Evolutionary conservation across 2,329 filamentous ascomycete species (phyloP), one percentile per base, ranked within the genome.

Genomic region (Mycosphaerella arachidis): DNA sequence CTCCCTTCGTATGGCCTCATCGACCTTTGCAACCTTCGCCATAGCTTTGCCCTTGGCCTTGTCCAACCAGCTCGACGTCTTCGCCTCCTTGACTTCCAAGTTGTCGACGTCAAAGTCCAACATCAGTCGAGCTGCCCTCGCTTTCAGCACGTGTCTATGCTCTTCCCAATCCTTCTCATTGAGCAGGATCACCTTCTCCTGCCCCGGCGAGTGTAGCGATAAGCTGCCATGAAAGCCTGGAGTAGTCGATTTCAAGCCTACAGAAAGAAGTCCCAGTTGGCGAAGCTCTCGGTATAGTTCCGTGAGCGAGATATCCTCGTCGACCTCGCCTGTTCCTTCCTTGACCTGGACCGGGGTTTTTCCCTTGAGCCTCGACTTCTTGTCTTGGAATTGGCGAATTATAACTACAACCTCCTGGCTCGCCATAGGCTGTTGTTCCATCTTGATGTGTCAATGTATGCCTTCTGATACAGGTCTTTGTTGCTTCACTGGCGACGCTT

Each of bases 171-270:
- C 50, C 50, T 52, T 12, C 30, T 52, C 50, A 18, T 35, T 52
- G 12, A 20, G 12, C 30, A 52, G 12, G 24, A 20, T 20, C 30
- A 35, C 30, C 50, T 5, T 52, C 12, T 33, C 30, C 7, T 30
- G 27, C 10, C 50, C 27, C 2, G 50, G 50, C 12, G 50, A 10
- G 4, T 33, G 9, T 5, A 52, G 10, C 9, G 24, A 33, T 12
- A 52, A 16, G 16, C 29, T 67, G 13, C 31, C 53, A 31, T 55
- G 29, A 27, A 55, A 27, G 27, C 35, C n/a, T 20, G 24, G 18
- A 7, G 20, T 24, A 9, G 20, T 24, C 12, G 7, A 18, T 31
- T 31, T n/a, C 20, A 27, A 12, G 8, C 53, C 53, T 20, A 52
- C n/a, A 18, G 50, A 52, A 12, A 30, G 24, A 12, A 52, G 50